phyloP scores from a whole-genome alignment of 2,329 filamentous ascomycete genomes.

The Penicillium expansum region DNA sequence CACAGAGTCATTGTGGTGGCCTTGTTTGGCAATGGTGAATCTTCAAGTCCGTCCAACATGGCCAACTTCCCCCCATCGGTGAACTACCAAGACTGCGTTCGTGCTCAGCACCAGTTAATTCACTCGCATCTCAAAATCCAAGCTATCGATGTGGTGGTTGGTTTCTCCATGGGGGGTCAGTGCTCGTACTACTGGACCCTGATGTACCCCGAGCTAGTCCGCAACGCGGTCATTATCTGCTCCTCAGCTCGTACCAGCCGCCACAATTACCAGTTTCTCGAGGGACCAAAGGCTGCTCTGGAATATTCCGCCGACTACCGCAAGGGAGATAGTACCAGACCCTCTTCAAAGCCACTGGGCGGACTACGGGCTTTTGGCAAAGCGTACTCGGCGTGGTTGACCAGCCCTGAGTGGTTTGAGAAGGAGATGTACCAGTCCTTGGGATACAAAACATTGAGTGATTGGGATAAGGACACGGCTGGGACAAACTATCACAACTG shows the following conservation, averaged over 20 bases:
- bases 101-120: conserved; percentile 43
- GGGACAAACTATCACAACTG: conserved; percentile 39
- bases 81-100: conserved; percentile 47
- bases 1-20: conserved; percentile 50
- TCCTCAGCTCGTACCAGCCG: conserved; percentile 47
- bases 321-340: conserved; percentile 28
- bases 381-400: conserved; percentile 50
- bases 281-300: conserved; percentile 47
- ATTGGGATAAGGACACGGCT: conserved; percentile 34
- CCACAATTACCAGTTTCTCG: conserved; percentile 49
- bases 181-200: conserved; percentile 49
- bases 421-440: conserved; percentile 39
- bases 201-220: conserved; percentile 45
- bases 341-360: conserved; percentile 1
- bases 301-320: conserved; percentile 42
- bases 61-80: conserved; percentile 38
- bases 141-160: conserved; percentile 43
- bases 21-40: conserved; percentile 51
- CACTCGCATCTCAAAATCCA: conserved; percentile 36
- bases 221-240: conserved; percentile 46
- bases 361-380: conserved; percentile 48
- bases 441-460: conserved; percentile 39
- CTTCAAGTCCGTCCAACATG: conserved; percentile 48
- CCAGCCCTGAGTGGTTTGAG: conserved; percentile 49
- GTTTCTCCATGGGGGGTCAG: conserved; percentile 54